Conservation (phyloP, 208 protist genomes). For the Leishmania gerbilli region DNA sequence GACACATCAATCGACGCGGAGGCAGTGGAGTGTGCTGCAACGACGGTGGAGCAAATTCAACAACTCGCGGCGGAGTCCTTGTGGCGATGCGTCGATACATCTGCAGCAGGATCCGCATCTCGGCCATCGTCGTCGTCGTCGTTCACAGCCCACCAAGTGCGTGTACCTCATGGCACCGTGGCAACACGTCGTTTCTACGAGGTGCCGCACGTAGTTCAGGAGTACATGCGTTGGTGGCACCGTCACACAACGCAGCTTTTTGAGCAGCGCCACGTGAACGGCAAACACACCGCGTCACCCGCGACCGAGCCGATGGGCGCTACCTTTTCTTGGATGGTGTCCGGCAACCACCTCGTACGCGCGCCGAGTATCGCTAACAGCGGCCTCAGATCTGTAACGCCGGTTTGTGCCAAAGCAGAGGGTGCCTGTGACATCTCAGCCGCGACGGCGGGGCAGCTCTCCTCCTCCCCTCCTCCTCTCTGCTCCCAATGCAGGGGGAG, state of each 20-base stretch:
- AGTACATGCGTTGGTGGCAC: conserved; percentile 30
- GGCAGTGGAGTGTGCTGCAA: neutral
- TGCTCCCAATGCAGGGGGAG: neutral
- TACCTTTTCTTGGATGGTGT: conserved; percentile 20
- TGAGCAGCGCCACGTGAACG: neutral
- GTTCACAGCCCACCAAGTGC: conserved; percentile 7
- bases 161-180: conserved; percentile 3
- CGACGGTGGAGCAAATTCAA: conserved; percentile 11
- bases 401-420: neutral
- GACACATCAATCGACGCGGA: neutral
- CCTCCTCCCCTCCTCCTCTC: conserved; percentile 1
- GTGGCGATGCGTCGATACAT: conserved; percentile 3
- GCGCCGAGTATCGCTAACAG: conserved; percentile 9
- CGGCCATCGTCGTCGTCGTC: neutral
- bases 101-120: neutral
- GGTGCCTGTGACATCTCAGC: neutral
- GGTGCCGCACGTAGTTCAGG: conserved; percentile 19
- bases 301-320: neutral
- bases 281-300: neutral
- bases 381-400: neutral
- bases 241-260: neutral
- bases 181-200: conserved; percentile 17
- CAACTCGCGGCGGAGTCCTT: conserved; percentile 21
- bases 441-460: neutral
- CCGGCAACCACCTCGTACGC: conserved; percentile 29